These are phyloP conservation scores for Tricholoma flavovirens DNA, from an alignment of 768 basidiomycete species.

Conservation along the genomic window DNA sequence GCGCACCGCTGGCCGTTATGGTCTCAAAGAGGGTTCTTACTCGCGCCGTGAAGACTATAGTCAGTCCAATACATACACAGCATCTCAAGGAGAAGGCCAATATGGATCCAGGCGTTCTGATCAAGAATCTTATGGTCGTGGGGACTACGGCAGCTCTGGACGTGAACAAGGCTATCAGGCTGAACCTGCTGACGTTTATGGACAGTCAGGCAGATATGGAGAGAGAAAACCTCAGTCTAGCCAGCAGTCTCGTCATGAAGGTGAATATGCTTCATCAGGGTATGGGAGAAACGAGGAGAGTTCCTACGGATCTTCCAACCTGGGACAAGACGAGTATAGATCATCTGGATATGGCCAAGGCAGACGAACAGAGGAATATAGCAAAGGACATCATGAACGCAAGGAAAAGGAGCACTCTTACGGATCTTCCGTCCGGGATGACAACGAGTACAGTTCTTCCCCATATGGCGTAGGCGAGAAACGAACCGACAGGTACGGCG, in stretches of 20 bases:
- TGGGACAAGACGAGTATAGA: slow-evolving; percentile 14
- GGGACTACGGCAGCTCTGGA: neutral
- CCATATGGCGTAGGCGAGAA: slow-evolving; percentile 8
- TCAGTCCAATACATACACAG: slow-evolving; percentile 3
- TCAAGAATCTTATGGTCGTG: neutral
- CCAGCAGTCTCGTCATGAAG: neutral
- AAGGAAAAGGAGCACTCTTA: slow-evolving; percentile 11
- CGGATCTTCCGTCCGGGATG: slow-evolving; percentile 7
- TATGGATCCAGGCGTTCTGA: slow-evolving; percentile 11
- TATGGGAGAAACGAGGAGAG: slow-evolving; percentile 14
- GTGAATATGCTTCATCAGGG: slow-evolving; percentile 12
- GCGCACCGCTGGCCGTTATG: slow-evolving; percentile 2
- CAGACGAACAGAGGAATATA: slow-evolving; percentile 5
- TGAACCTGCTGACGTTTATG: neutral
- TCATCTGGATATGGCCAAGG: slow-evolving; percentile 12
- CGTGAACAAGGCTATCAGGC: neutral
- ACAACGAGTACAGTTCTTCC: slow-evolving; percentile 12
- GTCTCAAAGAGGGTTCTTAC: neutral
- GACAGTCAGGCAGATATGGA: neutral
- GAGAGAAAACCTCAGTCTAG: neutral
- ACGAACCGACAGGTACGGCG: neutral
- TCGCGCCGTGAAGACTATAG: neutral
- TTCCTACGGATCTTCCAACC: slow-evolving; percentile 10
- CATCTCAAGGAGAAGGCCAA: slow-evolving; percentile 11
- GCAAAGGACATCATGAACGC: neutral